Percentiles rank a stretch among this genome's conserved stretches.
Conservation (phyloP, 2,329 filamentous ascomycete genomes). For the Pestalotiopsis sp. region DNA sequence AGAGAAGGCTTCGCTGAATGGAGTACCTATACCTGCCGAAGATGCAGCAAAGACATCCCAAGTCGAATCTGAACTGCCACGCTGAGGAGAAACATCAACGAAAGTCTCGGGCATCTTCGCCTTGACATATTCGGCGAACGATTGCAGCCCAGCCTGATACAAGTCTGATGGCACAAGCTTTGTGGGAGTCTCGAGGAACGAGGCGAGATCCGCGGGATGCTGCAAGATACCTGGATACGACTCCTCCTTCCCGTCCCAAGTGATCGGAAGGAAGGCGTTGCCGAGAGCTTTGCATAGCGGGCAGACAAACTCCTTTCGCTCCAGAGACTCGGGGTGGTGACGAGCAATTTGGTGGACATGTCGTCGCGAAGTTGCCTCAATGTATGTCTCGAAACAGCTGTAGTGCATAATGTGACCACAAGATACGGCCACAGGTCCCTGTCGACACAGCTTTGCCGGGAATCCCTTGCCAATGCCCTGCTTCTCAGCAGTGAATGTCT, state of each 20-base stretch:
- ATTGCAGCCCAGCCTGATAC: slow-evolving; percentile 29
- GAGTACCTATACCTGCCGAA: slow-evolving; percentile 39
- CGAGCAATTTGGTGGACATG: slow-evolving; percentile 93
- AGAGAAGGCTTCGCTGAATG: slow-evolving; percentile 47
- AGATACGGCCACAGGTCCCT: slow-evolving; percentile 83
- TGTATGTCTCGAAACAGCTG: slow-evolving; percentile 90
- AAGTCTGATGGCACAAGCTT: not conserved
- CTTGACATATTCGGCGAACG: slow-evolving; percentile 42
- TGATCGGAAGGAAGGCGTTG: slow-evolving; percentile 91
- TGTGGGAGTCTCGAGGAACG: slow-evolving; percentile 69
- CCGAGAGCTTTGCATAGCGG: slow-evolving; percentile 95
- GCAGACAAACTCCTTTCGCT: slow-evolving; percentile 88
- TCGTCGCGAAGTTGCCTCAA: slow-evolving; percentile 78
- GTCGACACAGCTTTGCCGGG: slow-evolving; percentile 64
- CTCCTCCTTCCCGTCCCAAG: slow-evolving; percentile 93
- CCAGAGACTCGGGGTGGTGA: slow-evolving; percentile 84
- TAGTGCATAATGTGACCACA: slow-evolving; percentile 99
- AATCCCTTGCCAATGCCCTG: slow-evolving; percentile 91
- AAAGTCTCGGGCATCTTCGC: slow-evolving; percentile 41
- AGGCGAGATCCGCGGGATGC: slow-evolving; percentile 61
- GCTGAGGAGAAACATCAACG: slow-evolving; percentile 40
- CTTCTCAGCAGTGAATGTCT: slow-evolving; percentile 72
- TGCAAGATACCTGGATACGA: slow-evolving; percentile 76
- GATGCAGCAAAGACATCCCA: slow-evolving; percentile 44
- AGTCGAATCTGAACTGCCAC: slow-evolving; percentile 36